Evolutionary conservation across 176 grass and related monocot species (phyloP).

Genomic region (Zea luxurians): DNA sequence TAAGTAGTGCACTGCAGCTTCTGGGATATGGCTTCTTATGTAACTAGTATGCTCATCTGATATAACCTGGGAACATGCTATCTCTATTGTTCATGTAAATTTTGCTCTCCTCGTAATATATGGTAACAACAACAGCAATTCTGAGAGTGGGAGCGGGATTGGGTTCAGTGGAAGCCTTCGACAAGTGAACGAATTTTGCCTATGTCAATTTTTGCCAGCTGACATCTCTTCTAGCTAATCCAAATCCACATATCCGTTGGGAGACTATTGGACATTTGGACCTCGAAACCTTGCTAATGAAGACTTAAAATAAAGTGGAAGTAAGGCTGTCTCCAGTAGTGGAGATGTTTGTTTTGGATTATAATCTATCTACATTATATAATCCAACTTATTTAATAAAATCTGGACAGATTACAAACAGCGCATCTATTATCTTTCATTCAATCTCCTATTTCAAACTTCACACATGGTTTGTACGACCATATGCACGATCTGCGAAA

Average conservation of each 20-base stretch:
- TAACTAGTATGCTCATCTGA: constrained; percentile 25
- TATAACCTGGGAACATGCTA: constrained; percentile 14
- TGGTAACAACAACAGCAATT: neutral
- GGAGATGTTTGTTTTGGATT: no score
- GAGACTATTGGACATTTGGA: neutral
- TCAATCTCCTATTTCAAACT: no score
- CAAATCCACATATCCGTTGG: neutral
- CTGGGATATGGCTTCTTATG: constrained; percentile 23
- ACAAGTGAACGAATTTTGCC: neutral
- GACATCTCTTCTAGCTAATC: neutral
- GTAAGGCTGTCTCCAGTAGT: neutral
- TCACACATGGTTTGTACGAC: no score
- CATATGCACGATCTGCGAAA: no score
- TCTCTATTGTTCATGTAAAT: neutral
- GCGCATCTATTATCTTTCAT: no score
- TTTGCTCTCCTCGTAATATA: neutral
- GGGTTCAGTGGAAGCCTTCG: neutral
- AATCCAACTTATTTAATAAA: no score
- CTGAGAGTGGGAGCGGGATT: neutral
- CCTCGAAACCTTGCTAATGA: neutral
- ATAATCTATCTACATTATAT: no score
- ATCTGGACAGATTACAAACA: no score
- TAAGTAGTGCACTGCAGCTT: constrained; percentile 21
- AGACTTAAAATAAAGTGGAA: neutral
- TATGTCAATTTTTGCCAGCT: no score